phyloP scores from a whole-genome alignment of 2,329 filamentous ascomycete genomes.

The Calycina marina region DNA sequence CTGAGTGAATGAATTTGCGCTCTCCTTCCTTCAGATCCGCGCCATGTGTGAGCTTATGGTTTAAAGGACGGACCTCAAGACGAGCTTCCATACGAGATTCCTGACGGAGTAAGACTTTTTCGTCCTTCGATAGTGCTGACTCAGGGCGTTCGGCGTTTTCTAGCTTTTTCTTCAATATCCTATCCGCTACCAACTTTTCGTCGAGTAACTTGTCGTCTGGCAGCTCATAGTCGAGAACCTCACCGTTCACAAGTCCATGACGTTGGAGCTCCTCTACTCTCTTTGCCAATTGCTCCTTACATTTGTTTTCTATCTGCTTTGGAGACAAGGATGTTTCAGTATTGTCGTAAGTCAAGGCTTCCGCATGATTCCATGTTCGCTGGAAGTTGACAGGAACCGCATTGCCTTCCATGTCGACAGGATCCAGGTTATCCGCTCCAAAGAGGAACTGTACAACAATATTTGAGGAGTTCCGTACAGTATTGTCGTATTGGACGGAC shows the following conservation, averaged over 20 bases:
- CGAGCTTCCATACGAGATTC: no score
- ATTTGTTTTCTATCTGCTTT: conserved; percentile 55
- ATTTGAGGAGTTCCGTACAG: conserved; percentile 78
- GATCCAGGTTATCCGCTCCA: conserved; percentile 88
- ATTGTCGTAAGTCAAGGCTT: conserved; percentile 68
- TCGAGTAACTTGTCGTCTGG: conserved; percentile 50
- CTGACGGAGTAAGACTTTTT: conserved; percentile 33
- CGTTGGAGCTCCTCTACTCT: conserved; percentile 52
- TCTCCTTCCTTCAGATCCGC: background rate
- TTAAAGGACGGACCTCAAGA: no score
- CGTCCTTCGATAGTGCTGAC: conserved; percentile 28
- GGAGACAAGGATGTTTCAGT: conserved; percentile 59
- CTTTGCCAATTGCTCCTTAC: conserved; percentile 49
- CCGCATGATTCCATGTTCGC: conserved; percentile 72
- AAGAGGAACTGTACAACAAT: conserved; percentile 95
- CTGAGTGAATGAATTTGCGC: background rate
- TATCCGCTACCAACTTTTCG: conserved; percentile 66
- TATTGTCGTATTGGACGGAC: conserved; percentile 86
- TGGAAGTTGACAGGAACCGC: conserved; percentile 87
- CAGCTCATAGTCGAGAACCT: conserved; percentile 46
- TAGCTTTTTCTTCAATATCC: conserved; percentile 60
- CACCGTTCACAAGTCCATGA: conserved; percentile 44
- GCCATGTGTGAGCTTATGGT: no score
- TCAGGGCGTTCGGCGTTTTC: conserved; percentile 46
- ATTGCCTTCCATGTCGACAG: conserved; percentile 92